A percentile compares a stretch with the other conserved stretches of the same genome.
Conservation (phyloP, 139 green algal genomes). For the Pedinophyceae sp. region DNA sequence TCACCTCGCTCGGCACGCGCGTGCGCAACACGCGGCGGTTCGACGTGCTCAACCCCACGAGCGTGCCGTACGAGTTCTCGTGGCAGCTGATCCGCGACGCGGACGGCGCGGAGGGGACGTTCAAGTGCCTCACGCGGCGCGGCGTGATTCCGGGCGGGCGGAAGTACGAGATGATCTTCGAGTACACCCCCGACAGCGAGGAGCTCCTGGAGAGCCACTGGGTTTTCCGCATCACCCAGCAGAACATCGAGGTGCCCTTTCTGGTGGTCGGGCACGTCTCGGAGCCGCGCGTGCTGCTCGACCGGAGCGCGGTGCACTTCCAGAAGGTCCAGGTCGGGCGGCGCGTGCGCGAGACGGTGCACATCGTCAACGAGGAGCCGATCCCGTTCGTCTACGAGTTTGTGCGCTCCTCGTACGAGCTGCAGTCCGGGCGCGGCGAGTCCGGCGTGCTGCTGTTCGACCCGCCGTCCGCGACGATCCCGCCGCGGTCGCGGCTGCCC, state of each 20-base stretch:
- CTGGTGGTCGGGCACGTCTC: slow-evolving; percentile 45
- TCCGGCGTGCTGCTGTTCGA: slow-evolving; percentile 31
- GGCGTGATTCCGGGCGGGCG: slow-evolving; percentile 35
- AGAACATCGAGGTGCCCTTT: slow-evolving; percentile 39
- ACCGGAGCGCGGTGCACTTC: slow-evolving; percentile 53
- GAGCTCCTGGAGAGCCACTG: slow-evolving; percentile 7
- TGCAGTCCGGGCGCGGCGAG: slow-evolving; percentile 23
- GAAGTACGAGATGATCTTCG: slow-evolving; percentile 67
- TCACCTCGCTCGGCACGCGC: slow-evolving; percentile 42
- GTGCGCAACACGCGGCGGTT: slow-evolving; percentile 60
- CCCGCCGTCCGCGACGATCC: slow-evolving; percentile 33
- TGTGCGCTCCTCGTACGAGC: slow-evolving; percentile 47
- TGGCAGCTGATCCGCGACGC: slow-evolving; percentile 27
- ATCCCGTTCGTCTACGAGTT: slow-evolving; percentile 55
- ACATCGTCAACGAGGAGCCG: slow-evolving; percentile 50
- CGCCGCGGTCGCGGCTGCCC: slow-evolving; percentile 20
- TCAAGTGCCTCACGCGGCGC: slow-evolving; percentile 12
- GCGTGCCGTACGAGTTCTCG: slow-evolving; percentile 53
- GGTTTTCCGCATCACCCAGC: slow-evolving; percentile 6
- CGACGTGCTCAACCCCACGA: slow-evolving; percentile 64
- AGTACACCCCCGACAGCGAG: slow-evolving; percentile 39
- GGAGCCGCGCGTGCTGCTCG: slow-evolving; percentile 50
- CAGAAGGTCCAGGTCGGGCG: slow-evolving; percentile 26
- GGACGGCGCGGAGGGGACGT: slow-evolving; percentile 11
- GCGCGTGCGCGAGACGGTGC: slow-evolving; percentile 10